These are phyloP conservation scores for Populus ilicifolia DNA, from an alignment of 345 rosid species.

Conservation along the genomic window DNA sequence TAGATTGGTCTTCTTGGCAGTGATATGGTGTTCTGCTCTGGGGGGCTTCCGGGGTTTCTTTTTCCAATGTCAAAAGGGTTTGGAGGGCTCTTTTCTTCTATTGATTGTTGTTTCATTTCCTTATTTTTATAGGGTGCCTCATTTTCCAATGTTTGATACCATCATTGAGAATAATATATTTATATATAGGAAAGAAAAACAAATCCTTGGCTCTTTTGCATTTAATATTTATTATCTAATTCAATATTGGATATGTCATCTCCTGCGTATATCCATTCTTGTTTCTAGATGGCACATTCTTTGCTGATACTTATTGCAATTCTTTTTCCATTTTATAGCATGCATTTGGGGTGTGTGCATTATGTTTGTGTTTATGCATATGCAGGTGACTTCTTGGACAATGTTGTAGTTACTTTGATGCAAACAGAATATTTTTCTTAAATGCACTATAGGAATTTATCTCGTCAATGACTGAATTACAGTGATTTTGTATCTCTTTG, in stretches of 20 bases:
- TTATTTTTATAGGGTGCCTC: not conserved
- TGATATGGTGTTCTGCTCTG: not conserved
- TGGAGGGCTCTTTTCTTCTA: not conserved
- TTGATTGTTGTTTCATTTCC: not conserved
- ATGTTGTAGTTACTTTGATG: slow-evolving; percentile 1
- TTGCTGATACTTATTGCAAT: not conserved
- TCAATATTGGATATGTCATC: not conserved
- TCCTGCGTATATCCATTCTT: not conserved
- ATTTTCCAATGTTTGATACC: not conserved
- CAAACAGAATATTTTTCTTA: slow-evolving; percentile 13
- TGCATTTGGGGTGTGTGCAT: not conserved
- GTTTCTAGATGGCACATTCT: not conserved
- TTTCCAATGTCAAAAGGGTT: not conserved
- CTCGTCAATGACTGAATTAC: not conserved
- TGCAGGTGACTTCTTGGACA: slow-evolving; percentile 3
- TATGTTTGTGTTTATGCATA: slow-evolving; percentile 8
- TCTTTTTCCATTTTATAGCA: slow-evolving; percentile 2
- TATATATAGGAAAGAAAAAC: not conserved
- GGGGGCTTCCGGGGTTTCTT: not conserved
- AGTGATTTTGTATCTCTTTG: slow-evolving; percentile 12
- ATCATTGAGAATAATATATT: not conserved
- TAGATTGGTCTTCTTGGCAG: not conserved
- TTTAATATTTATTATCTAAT: not conserved
- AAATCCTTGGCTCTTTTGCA: not conserved
- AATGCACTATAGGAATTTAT: slow-evolving; percentile 4